Base-by-base conservation (phyloP, 2,329 filamentous ascomycete genomes). In the Colletotrichum nymphaeae region DNA sequence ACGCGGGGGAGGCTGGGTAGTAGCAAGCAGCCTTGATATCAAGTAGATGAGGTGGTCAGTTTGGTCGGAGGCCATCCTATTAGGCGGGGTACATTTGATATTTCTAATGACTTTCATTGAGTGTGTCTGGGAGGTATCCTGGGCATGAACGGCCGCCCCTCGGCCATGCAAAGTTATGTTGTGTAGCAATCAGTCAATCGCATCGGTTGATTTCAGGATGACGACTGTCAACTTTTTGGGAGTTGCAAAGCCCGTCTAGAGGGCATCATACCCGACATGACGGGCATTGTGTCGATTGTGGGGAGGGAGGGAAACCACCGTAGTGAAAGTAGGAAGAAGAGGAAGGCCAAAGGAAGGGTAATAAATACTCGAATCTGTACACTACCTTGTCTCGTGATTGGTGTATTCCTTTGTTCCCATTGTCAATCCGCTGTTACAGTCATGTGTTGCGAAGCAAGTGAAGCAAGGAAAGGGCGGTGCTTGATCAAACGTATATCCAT, bases 51-150 rank as follows among this genome's bases (percentile, higher is more conserved):
- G n/a, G 16, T 52, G 8, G 28, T 11, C 55, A 58, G 46, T 24
- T 24, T 8, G 42, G 37, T 5, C 35, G 58, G 22, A 37, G 64
- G 69, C 7, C 5, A 37, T 37, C 52, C 37, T 68, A 12, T 35
- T 63, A 32, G 46, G 53, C 56, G 22, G 59, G 37, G 53, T 58
- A 69, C 59, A 37, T 63, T 72, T 66, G 22, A 72, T 30, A 8
- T 16, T 26, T 35, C 26, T 24, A 37, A 22, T 12, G 22, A 16
- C 19, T 63, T 53, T 16, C 24, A 24, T 24, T 14, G 5, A 22
- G 12, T 35, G 16, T n/a, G 24, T 22, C 46, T 49, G 5, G 1
- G 49, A 46, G 24, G 32, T n/a, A 37, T 55, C 5, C 14, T 26
- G 30, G 9, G 30, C 16, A 26, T n/a, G 28, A 4, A 3, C 7